Evolutionary conservation across 371 early-diverging fungal genomes (phyloP).

Genomic region (Apophysomyces trapeziformis): DNA sequence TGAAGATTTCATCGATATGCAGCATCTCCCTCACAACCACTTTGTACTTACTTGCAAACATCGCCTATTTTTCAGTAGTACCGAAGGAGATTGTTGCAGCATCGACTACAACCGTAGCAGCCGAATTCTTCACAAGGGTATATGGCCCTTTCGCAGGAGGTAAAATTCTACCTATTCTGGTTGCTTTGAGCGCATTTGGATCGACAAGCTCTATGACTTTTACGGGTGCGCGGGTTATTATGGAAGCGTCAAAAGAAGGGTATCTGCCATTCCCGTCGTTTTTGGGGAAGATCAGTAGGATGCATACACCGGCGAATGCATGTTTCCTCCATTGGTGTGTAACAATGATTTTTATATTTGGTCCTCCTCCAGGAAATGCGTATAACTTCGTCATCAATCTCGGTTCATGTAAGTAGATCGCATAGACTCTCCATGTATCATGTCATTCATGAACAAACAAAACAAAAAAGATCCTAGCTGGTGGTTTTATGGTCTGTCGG

Average conservation of each 20-base stretch:
- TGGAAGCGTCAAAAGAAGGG: constrained; percentile 26
- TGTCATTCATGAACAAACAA: not conserved
- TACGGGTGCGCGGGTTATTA: constrained; percentile 24
- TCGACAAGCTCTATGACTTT: constrained; percentile 24
- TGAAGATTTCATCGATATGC: constrained; percentile 29
- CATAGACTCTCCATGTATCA: not conserved
- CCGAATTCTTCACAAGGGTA: constrained; percentile 30
- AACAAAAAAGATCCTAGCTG: constrained; percentile 18
- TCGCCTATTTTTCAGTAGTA: constrained; percentile 44
- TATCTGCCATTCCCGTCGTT: constrained; percentile 16
- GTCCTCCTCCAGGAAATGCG: constrained; percentile 24
- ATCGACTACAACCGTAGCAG: constrained; percentile 34
- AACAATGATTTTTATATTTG: constrained; percentile 20
- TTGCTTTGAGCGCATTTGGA: constrained; percentile 32
- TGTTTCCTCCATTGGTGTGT: constrained; percentile 19
- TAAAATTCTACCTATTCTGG: constrained; percentile 23
- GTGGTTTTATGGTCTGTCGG: constrained; percentile 23
- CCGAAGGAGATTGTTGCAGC: constrained; percentile 27
- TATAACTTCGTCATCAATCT: constrained; percentile 24
- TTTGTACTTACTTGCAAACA: constrained; percentile 38
- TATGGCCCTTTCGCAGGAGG: constrained; percentile 29
- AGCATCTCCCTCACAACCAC: constrained; percentile 26
- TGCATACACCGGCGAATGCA: constrained; percentile 18
- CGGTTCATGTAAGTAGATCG: constrained; percentile 6
- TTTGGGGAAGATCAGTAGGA: constrained; percentile 18